Conservation (phyloP, 345 rosid species). For the Nephelium lappaceum region DNA sequence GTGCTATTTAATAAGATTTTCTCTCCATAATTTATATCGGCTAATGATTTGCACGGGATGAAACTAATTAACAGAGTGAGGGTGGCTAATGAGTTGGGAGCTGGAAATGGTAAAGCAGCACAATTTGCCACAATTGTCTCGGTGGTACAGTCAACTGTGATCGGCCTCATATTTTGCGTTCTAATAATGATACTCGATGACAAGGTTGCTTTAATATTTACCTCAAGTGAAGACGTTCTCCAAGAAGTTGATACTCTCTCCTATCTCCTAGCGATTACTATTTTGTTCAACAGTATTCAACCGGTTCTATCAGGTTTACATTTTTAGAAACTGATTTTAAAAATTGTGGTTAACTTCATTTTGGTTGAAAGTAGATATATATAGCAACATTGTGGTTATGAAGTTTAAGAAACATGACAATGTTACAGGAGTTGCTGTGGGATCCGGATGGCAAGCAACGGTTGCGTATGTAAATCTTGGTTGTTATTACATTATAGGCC, state of each 20-base stretch:
- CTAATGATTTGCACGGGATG: not conserved
- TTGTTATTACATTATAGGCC: conserved; percentile 70
- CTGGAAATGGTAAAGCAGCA: conserved; percentile 49
- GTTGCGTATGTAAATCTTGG: conserved; percentile 74
- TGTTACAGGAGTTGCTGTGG: conserved; percentile 74
- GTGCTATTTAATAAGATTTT: too few relatives aligned
- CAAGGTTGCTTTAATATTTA: conserved; percentile 42
- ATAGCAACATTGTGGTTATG: too few relatives aligned
- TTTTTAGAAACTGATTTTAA: too few relatives aligned
- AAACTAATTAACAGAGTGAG: conserved; percentile 39
- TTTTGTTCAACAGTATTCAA: conserved; percentile 53
- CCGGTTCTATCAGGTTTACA: conserved; percentile 50
- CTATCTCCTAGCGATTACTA: conserved; percentile 35
- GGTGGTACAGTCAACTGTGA: conserved; percentile 32
- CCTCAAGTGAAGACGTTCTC: conserved; percentile 39
- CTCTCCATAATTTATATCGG: not conserved
- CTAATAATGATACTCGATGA: conserved; percentile 32
- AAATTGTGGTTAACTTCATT: not conserved
- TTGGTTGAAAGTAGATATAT: not conserved
- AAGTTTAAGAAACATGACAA: too few relatives aligned
- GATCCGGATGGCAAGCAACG: conserved; percentile 79
- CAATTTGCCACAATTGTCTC: conserved; percentile 41
- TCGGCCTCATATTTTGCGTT: conserved; percentile 38
- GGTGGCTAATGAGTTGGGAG: conserved; percentile 54
- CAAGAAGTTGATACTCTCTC: conserved; percentile 35